Conservation (phyloP, 179 eudicot species). For the Silene vulgaris region DNA sequence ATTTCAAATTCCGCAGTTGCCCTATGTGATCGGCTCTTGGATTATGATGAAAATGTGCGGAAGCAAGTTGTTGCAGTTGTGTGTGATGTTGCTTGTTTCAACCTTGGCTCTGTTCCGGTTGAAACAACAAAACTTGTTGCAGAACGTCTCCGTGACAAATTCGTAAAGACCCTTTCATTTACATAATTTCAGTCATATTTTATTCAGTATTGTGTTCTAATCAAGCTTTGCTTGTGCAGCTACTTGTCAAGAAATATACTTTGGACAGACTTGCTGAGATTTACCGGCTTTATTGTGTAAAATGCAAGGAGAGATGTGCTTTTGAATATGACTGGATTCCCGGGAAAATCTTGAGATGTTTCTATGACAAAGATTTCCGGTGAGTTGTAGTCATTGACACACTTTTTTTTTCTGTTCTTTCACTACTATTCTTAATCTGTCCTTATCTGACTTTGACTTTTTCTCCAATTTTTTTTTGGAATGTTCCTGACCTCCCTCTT, state of each 20-base stretch:
- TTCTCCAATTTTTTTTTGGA: neutral
- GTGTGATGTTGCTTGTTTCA: slow-evolving; percentile 72
- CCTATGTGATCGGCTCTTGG: slow-evolving; percentile 86
- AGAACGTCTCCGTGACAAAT: slow-evolving; percentile 95
- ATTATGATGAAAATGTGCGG: slow-evolving; percentile 91
- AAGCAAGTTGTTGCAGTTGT: slow-evolving; percentile 87
- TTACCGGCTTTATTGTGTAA: slow-evolving; percentile 52
- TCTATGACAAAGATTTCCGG: slow-evolving; percentile 97
- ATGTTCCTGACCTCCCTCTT: neutral
- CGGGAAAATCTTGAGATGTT: slow-evolving; percentile 86
- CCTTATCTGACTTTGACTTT: neutral
- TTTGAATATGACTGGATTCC: slow-evolving; percentile 82
- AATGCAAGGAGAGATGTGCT: slow-evolving; percentile 31
- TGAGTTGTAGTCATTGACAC: slow-evolving; percentile 22
- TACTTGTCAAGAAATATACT: slow-evolving; percentile 86
- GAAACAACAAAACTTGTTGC: slow-evolving; percentile 77
- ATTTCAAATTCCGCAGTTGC: slow-evolving; percentile 52
- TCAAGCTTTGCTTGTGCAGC: slow-evolving; percentile 44
- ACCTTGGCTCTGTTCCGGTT: slow-evolving; percentile 61
- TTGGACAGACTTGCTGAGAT: slow-evolving; percentile 90
- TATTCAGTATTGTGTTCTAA: slow-evolving; percentile 2
- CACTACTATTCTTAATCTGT: neutral
- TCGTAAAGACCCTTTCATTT: slow-evolving; percentile 38
- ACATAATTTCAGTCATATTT: slow-evolving; percentile 8
- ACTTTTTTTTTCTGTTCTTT: neutral